Conservation (phyloP, 2,329 filamentous ascomycete genomes). For the Alternaria alternata region DNA sequence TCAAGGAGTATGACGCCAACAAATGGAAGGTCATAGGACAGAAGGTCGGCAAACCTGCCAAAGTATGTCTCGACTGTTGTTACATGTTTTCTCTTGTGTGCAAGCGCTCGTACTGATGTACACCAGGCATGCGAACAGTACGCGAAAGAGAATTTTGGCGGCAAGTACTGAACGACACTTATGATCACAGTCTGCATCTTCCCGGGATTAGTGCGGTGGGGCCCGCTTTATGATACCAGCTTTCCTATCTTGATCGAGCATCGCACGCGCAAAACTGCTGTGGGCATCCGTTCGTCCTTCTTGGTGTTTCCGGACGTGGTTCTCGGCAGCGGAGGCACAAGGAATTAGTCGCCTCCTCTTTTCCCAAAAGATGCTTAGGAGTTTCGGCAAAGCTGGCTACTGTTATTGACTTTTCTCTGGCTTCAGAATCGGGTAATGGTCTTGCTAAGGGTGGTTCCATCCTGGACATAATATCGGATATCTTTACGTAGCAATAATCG, state of each 20-base stretch:
- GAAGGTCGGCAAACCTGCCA: constrained; percentile 97
- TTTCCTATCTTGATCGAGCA: constrained; percentile 40
- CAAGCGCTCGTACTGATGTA: constrained; percentile 23
- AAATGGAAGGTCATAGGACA: constrained; percentile 98
- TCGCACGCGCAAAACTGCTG: constrained; percentile 42
- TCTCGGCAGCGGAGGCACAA: constrained; percentile 36
- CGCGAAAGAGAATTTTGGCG: constrained; percentile 91
- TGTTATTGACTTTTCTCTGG: constrained; percentile 21
- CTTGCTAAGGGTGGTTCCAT: constrained; percentile 19
- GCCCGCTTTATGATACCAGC: constrained; percentile 50
- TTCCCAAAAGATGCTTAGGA: constrained; percentile 30
- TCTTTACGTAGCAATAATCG: constrained; percentile 32
- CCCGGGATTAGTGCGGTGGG: constrained; percentile 42
- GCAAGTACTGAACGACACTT: constrained; percentile 53
- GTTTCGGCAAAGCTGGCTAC: constrained; percentile 17
- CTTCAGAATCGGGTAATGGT: constrained; percentile 24
- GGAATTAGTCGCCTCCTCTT: constrained; percentile 23
- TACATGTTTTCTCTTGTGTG: constrained; percentile 4
- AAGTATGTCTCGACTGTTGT: constrained; percentile 63
- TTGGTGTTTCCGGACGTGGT: constrained; percentile 34
- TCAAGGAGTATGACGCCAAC: constrained; percentile 98
- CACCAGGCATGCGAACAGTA: constrained; percentile 84
- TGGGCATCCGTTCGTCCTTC: constrained; percentile 40
- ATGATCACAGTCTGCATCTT: constrained; percentile 52
- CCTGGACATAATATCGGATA: constrained; percentile 32